Conservation (phyloP, 106 monocot species). For the Dendrobium nobile region DNA sequence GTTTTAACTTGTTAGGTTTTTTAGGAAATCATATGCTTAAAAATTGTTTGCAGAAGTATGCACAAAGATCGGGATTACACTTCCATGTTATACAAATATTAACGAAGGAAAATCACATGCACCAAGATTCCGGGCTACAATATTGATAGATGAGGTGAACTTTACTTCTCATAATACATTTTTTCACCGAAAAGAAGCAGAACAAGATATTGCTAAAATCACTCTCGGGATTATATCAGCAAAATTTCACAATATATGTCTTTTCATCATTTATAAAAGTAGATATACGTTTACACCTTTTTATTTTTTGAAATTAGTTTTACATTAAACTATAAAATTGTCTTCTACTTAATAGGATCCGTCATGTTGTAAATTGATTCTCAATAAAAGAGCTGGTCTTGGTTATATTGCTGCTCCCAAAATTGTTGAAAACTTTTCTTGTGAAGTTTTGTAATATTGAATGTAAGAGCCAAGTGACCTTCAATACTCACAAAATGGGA, state of each 20-base stretch:
- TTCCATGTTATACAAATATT: constrained; percentile 32
- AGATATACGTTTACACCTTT: neutral
- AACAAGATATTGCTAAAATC: constrained; percentile 38
- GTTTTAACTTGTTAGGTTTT: constrained; percentile 3
- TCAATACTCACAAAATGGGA: constrained; percentile 28
- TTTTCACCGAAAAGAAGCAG: constrained; percentile 33
- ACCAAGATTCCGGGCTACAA: constrained; percentile 25
- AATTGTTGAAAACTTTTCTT: neutral
- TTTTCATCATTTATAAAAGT: neutral
- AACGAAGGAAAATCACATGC: constrained; percentile 27
- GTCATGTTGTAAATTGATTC: constrained; percentile 34
- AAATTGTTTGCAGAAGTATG: constrained; percentile 34
- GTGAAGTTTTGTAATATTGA: constrained; percentile 31
- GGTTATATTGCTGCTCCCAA: neutral
- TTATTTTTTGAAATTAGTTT: neutral
- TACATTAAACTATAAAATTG: neutral
- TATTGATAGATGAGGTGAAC: constrained; percentile 19
- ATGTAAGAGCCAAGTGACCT: constrained; percentile 23
- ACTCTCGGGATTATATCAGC: constrained; percentile 18
- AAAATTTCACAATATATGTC: constrained; percentile 25
- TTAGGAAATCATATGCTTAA: constrained; percentile 19
- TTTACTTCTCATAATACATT: constrained; percentile 25
- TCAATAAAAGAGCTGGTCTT: too few species aligned
- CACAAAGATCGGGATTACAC: constrained; percentile 23
- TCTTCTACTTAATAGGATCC: constrained; percentile 23